Conservation (phyloP, 1,284 basidiomycete genomes). For the Microbotryum lychnidis-dioicae region DNA sequence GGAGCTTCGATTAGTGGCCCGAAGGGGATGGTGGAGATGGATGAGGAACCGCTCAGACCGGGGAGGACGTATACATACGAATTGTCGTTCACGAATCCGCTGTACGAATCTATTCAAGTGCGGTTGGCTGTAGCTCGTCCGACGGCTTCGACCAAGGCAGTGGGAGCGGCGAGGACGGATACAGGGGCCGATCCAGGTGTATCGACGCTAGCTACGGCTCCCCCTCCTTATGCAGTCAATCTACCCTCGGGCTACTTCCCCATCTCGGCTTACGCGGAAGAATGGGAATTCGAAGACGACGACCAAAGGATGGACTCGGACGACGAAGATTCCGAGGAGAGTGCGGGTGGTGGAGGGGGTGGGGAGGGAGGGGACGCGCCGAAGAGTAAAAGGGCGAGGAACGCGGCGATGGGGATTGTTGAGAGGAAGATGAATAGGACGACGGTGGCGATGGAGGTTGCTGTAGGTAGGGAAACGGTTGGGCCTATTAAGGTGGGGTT, state of each 20-base stretch:
- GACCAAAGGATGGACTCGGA: conserved; percentile 50
- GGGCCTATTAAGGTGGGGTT: conserved; percentile 62
- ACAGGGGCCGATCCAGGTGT: not conserved
- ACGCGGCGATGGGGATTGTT: conserved; percentile 60
- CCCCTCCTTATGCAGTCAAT: conserved; percentile 60
- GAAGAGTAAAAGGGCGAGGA: conserved; percentile 30
- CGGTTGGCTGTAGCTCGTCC: conserved; percentile 57
- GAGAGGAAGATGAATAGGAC: conserved; percentile 80
- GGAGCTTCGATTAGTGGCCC: not conserved
- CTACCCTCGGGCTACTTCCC: conserved; percentile 67
- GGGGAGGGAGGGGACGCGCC: conserved; percentile 32
- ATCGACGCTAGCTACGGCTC: not conserved
- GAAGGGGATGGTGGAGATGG: conserved; percentile 7
- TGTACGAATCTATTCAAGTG: conserved; percentile 88
- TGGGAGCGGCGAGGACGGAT: not conserved
- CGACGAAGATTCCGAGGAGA: conserved; percentile 48
- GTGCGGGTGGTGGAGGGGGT: conserved; percentile 51
- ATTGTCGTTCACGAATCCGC: conserved; percentile 78
- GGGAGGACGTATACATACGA: conserved; percentile 78
- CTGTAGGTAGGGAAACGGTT: conserved; percentile 62
- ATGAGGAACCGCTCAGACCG: conserved; percentile 51
- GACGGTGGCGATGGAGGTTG: conserved; percentile 70
- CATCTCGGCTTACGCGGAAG: conserved; percentile 79
- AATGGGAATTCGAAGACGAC: conserved; percentile 78
- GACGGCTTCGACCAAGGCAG: conserved; percentile 43